Conservation (phyloP, 768 basidiomycete species). For the Russula dissimulans region DNA sequence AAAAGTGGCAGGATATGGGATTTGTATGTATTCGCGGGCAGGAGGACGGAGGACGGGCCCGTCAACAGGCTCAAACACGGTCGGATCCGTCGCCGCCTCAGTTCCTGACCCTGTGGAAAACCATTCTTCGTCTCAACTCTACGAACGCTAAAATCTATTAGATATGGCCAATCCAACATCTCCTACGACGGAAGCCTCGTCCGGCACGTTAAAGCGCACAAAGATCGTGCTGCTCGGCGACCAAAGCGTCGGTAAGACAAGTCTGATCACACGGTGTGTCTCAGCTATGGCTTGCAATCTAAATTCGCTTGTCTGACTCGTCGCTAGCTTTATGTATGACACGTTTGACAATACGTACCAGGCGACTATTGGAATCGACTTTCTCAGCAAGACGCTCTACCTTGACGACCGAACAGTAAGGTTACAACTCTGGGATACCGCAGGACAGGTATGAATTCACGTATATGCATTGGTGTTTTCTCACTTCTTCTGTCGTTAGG, state of each 20-base stretch:
- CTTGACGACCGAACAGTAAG: conserved; percentile 96
- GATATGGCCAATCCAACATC: conserved; percentile 48
- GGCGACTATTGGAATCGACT: conserved; percentile 97
- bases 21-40: not conserved
- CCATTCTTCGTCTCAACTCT: not conserved
- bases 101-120: not conserved
- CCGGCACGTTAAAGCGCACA: conserved; percentile 85
- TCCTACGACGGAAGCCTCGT: conserved; percentile 76
- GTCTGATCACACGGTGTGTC: conserved; percentile 85
- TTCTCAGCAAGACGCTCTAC: conserved; percentile 99
- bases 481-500: conserved; percentile 37
- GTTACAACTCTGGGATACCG: conserved; percentile 98
- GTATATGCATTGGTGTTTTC: not conserved
- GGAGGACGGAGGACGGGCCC: too few relatives aligned
- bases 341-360: conserved; percentile 99
- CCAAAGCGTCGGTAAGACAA: conserved; percentile 98
- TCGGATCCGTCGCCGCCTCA: not conserved
- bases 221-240: conserved; percentile 95
- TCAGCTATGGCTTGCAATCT: conserved; percentile 3
- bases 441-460: conserved; percentile 61
- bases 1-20: not conserved
- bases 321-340: conserved; percentile 89
- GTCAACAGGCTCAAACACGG: not conserved
- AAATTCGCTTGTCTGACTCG: not conserved
- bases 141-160: not conserved